Conservation (phyloP, 345 rosid species). For the Ceriops tagal region DNA sequence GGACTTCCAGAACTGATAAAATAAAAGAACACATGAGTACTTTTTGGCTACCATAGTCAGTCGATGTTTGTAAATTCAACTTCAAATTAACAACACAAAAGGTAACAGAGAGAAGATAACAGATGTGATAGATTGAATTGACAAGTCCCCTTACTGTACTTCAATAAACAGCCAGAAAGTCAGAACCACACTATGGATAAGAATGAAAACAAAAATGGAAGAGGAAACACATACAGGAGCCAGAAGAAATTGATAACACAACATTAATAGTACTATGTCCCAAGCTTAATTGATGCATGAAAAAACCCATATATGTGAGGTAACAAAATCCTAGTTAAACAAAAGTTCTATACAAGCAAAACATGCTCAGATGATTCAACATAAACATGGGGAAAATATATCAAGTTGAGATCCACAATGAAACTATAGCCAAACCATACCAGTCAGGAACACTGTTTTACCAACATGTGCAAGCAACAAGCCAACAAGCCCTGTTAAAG, state of each 20-base stretch:
- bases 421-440: slow-evolving; percentile 24
- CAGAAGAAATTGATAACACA: too few relatives aligned
- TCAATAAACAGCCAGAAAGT: too few relatives aligned
- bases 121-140: too few relatives aligned
- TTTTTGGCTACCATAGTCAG: not conserved
- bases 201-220: too few relatives aligned
- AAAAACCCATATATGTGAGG: not conserved
- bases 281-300: not conserved
- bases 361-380: not conserved
- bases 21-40: not conserved
- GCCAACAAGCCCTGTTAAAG: slow-evolving; percentile 63
- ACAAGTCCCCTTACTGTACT: too few relatives aligned
- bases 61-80: not conserved
- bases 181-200: too few relatives aligned
- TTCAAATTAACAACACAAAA: too few relatives aligned
- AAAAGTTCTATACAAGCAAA: not conserved
- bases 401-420: not conserved
- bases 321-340: slow-evolving; percentile 4
- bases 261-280: not conserved
- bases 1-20: not conserved
- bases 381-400: not conserved
- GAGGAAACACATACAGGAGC: too few relatives aligned
- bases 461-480: slow-evolving; percentile 67
- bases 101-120: too few relatives aligned
- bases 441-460: slow-evolving; percentile 69